Conservation (phyloP, 495 filamentous ascomycete genomes). For the Penicillium robsamsonii region DNA sequence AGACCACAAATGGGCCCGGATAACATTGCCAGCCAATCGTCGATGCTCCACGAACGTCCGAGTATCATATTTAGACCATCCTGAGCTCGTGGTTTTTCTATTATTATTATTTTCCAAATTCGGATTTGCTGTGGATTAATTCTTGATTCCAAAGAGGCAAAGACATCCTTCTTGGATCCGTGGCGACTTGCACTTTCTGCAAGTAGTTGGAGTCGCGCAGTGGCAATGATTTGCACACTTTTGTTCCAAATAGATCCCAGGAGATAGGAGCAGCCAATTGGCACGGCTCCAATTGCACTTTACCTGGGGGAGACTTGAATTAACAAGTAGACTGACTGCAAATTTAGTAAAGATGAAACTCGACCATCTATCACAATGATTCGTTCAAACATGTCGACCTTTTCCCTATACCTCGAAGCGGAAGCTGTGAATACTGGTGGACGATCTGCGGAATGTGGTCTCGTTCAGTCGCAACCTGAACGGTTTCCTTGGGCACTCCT, state of each 20-base stretch:
- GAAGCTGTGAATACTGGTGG: neutral
- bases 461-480: neutral
- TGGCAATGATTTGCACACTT: neutral
- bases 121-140: neutral
- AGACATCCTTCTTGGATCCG: neutral
- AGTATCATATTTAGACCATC: neutral
- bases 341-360: neutral
- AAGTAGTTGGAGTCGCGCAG: neutral
- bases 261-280: neutral
- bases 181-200: neutral
- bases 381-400: neutral
- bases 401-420: neutral
- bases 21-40: slow-evolving; percentile 22
- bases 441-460: neutral
- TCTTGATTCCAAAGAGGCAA: neutral
- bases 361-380: neutral
- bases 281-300: neutral
- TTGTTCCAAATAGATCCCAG: neutral
- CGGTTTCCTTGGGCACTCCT: neutral
- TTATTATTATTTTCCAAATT: neutral
- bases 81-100: neutral
- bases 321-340: neutral
- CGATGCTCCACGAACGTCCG: slow-evolving; percentile 7
- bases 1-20: slow-evolving; percentile 11
- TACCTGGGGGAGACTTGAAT: neutral